These are phyloP conservation scores for Silybum marianum DNA, from an alignment of 129 eudicot genomes.

Conservation along the genomic window DNA sequence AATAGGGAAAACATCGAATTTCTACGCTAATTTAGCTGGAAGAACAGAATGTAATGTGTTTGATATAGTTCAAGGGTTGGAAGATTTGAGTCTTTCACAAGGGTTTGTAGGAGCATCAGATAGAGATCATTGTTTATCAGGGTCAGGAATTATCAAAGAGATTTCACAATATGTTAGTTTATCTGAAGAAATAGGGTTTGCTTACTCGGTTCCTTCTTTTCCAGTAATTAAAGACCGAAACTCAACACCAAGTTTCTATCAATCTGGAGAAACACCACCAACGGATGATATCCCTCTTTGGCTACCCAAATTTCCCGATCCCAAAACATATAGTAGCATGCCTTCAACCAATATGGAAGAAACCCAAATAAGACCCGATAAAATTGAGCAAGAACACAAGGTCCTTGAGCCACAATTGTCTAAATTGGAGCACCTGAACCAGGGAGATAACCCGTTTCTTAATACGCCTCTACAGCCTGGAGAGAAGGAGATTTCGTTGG, in stretches of 20 bases:
- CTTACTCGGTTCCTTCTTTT: constrained; percentile 61
- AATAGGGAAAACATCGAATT: constrained; percentile 58
- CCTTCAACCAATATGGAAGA: constrained; percentile 27
- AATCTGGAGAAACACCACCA: constrained; percentile 55
- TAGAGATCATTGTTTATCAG: constrained; percentile 46
- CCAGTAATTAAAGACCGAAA: constrained; percentile 57
- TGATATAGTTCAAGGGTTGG: constrained; percentile 81
- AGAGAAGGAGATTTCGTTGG: constrained; percentile 58
- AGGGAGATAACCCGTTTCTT: constrained; percentile 59
- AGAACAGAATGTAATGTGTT: constrained; percentile 76
- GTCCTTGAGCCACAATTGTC: constrained; percentile 29
- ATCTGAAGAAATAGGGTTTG: constrained; percentile 68
- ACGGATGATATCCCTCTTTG: constrained; percentile 71
- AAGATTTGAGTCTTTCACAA: constrained; percentile 64
- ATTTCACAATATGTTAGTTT: constrained; percentile 50
- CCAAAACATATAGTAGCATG: constrained; percentile 25
- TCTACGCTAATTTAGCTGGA: constrained; percentile 56
- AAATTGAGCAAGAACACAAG: constrained; percentile 34
- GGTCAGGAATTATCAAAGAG: constrained; percentile 64
- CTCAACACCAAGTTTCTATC: constrained; percentile 46
- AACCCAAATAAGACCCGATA: constrained; percentile 11
- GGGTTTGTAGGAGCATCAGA: constrained; percentile 88
- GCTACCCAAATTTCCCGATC: constrained; percentile 76
- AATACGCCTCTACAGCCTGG: constrained; percentile 58
- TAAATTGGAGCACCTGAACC: constrained; percentile 38